phyloP scores from a whole-genome alignment of 2,329 filamentous ascomycete species.

The Fusarium brevicatenulatum region DNA sequence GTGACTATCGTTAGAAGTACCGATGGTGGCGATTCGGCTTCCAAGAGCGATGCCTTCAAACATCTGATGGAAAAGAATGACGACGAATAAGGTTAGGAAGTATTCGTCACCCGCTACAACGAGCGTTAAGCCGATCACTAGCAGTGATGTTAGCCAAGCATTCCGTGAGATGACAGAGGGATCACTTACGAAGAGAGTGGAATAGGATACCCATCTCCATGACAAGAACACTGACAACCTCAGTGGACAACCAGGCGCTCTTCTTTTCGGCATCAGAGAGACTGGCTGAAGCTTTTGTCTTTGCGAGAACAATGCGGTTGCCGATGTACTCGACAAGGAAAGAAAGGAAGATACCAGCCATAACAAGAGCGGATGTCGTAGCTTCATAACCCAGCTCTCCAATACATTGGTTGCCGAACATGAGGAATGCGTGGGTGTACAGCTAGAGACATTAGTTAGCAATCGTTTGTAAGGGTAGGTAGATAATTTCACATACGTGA shows the following conservation, averaged over 20 bases:
- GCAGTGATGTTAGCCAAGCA: slow-evolving; percentile 1
- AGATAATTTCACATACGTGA: slow-evolving; percentile 59
- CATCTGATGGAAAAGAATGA: slow-evolving; percentile 82
- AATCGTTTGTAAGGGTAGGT: background rate
- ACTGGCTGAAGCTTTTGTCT: slow-evolving; percentile 43
- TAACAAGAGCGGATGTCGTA: slow-evolving; percentile 75
- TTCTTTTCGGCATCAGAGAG: slow-evolving; percentile 43
- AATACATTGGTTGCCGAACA: slow-evolving; percentile 77
- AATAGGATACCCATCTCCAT: slow-evolving; percentile 81
- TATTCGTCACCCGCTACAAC: slow-evolving; percentile 67
- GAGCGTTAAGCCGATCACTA: slow-evolving; percentile 71
- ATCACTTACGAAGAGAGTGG: slow-evolving; percentile 71
- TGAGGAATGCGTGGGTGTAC: slow-evolving; percentile 76
- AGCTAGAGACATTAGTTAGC: slow-evolving; percentile 58
- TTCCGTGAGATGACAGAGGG: background rate
- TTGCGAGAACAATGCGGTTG: slow-evolving; percentile 63
- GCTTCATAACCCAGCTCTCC: slow-evolving; percentile 73
- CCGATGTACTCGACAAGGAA: slow-evolving; percentile 77
- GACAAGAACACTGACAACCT: slow-evolving; percentile 71
- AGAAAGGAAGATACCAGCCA: slow-evolving; percentile 78
- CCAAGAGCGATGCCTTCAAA: slow-evolving; percentile 82
- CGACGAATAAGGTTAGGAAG: slow-evolving; percentile 68
- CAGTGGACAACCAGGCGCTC: slow-evolving; percentile 48
- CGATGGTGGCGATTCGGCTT: slow-evolving; percentile 72
- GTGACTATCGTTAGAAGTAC: slow-evolving; percentile 39